Percentiles rank a stretch among this genome's conserved stretches.
Conservation (phyloP, 2,329 filamentous ascomycete genomes). For the Epicoccum nigrum region DNA sequence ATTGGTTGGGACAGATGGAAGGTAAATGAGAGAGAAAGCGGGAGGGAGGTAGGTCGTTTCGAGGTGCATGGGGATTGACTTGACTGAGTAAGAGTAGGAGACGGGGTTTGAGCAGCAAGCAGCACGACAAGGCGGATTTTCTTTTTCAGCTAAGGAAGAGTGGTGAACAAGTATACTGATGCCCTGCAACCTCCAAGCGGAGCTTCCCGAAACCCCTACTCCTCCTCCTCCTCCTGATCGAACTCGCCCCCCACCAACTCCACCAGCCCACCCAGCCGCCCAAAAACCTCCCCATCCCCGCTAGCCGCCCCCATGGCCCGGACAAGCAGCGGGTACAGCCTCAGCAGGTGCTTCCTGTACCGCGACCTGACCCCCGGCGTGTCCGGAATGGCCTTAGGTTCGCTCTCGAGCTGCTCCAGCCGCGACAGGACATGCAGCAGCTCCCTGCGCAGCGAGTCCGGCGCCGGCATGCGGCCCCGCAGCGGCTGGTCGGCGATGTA, state of each 20-base stretch:
- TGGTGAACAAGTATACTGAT: no score
- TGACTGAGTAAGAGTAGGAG: no score
- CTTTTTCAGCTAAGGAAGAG: no score
- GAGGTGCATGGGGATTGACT: no score
- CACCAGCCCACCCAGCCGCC: conserved; percentile 48
- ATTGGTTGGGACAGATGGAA: no score
- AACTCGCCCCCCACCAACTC: conserved; percentile 50
- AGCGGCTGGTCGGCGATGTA: conserved; percentile 93
- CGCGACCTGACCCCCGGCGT: conserved; percentile 33
- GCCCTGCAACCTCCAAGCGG: no score
- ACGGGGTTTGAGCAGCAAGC: no score
- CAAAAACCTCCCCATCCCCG: conserved; percentile 66
- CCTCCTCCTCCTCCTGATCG: conserved; percentile 32
- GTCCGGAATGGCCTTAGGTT: conserved; percentile 71
- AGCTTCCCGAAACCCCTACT: no score
- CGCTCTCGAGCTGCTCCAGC: conserved; percentile 71
- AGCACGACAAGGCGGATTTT: no score
- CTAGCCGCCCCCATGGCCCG: conserved; percentile 66
- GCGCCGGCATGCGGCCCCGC: conserved; percentile 85
- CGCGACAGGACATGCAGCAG: conserved; percentile 72
- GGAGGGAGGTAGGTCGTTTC: no score
- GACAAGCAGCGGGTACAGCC: conserved; percentile 79
- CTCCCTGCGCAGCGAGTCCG: conserved; percentile 78
- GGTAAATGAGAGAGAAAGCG: no score
- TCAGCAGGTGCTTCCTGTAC: conserved; percentile 74